Conservation (phyloP, 2,329 filamentous ascomycete species). For the Pseudodiploospora longispora region DNA sequence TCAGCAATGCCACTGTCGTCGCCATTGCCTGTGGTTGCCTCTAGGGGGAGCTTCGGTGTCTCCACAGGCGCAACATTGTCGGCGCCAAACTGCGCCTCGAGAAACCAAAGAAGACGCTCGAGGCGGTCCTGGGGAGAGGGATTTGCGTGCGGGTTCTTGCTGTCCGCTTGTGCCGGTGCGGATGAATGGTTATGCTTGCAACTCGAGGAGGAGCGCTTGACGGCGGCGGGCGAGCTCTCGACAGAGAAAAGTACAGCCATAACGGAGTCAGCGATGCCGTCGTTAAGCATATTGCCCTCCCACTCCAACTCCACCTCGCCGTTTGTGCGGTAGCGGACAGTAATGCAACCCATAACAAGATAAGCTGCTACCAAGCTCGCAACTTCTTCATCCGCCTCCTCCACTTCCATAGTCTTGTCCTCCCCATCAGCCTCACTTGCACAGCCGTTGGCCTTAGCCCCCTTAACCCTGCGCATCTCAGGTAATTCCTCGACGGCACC, state of each 20-base stretch:
- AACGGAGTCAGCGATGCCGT: constrained; percentile 94
- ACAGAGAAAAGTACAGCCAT: constrained; percentile 88
- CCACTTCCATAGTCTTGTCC: constrained; percentile 19
- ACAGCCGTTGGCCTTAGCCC: constrained; percentile 24
- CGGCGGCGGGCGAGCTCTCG: constrained; percentile 88
- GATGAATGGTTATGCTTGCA: constrained; percentile 22
- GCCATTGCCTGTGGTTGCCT: constrained; percentile 12
- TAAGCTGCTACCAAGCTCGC: constrained; percentile 47
- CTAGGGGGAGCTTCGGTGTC: constrained; percentile 45
- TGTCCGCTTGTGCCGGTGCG: constrained; percentile 36
- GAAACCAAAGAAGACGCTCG: constrained; percentile 83
- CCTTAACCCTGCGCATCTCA: constrained; percentile 36
- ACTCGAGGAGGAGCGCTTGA: constrained; percentile 54
- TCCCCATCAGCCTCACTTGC: constrained; percentile 22
- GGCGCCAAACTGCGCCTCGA: constrained; percentile 90
- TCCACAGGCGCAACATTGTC: constrained; percentile 75
- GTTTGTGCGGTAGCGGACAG: constrained; percentile 66
- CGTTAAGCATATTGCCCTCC: constrained; percentile 97
- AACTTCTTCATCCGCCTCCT: constrained; percentile 59
- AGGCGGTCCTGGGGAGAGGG: constrained; percentile 69
- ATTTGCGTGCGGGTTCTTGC: constrained; percentile 63
- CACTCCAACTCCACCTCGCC: constrained; percentile 88
- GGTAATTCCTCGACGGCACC: constrained; percentile 69
- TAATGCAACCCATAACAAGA: constrained; percentile 83
- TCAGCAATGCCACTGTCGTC: background rate